These are phyloP conservation scores for Vitis hybrid DNA, from an alignment of 177 flowering plant species.

Conservation along the genomic window DNA sequence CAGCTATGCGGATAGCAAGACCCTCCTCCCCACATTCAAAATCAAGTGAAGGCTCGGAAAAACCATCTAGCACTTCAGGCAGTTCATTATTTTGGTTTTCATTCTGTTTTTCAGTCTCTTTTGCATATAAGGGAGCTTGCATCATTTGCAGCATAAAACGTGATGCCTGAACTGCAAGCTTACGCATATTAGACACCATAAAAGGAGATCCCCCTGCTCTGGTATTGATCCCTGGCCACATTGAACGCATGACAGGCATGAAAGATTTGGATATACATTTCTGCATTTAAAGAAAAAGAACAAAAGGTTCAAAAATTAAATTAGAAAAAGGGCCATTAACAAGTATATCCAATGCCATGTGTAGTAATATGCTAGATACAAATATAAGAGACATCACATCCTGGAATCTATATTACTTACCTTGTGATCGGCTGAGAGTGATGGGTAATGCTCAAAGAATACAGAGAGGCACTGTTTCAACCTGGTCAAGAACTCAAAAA, in stretches of 20 bases:
- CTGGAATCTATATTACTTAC: too few species aligned
- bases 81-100: slow-evolving; percentile 21
- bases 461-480: too few species aligned
- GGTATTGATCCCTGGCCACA: slow-evolving; percentile 93
- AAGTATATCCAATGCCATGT: slow-evolving; percentile 4
- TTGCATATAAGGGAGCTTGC: slow-evolving; percentile 69
- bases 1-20: slow-evolving; percentile 81
- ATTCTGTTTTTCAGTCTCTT: slow-evolving; percentile 36
- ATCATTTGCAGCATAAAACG: slow-evolving; percentile 97
- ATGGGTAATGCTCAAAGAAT: too few species aligned
- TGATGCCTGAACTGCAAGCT: slow-evolving; percentile 84
- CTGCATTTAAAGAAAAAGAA: slow-evolving; percentile 42
- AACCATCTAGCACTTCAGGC: slow-evolving; percentile 29
- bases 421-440: too few species aligned
- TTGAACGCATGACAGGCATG: slow-evolving; percentile 70
- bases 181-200: slow-evolving; percentile 73
- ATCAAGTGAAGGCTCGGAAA: slow-evolving; percentile 39
- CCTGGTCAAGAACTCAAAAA: too few species aligned
- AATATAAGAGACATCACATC: too few species aligned
- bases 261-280: slow-evolving; percentile 75
- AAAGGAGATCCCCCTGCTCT: slow-evolving; percentile 60
- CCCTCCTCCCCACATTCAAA: slow-evolving; percentile 82
- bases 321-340: background rate
- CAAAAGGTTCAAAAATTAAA: background rate
- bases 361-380: background rate